A percentile compares a stretch with the other conserved stretches of the same genome.
phyloP scores from a whole-genome alignment of 2,329 filamentous ascomycete genomes.

The Ophiostoma ulmi region DNA sequence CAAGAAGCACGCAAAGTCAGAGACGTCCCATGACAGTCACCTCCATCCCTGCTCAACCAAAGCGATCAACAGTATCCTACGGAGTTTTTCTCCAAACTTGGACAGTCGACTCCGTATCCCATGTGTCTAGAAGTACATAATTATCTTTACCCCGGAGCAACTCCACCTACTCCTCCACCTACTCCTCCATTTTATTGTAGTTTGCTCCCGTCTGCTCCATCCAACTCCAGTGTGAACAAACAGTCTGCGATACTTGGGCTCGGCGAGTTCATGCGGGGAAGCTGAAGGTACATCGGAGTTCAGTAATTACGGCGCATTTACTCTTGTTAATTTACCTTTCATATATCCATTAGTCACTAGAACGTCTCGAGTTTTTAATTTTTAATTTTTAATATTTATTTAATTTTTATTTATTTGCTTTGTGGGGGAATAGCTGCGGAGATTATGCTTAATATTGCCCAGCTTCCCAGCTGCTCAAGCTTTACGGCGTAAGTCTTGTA shows the following conservation, averaged over 20 bases:
- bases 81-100: constrained; percentile 13
- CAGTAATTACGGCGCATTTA: background rate
- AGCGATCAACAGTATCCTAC: constrained; percentile 4
- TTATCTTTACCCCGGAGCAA: constrained; percentile 14
- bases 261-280: constrained; percentile 11
- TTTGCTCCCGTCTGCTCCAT: background rate
- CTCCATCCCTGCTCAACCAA: background rate
- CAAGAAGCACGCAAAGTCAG: background rate
- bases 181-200: background rate
- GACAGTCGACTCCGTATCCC: constrained; percentile 12
- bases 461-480: constrained; percentile 12
- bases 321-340: background rate
- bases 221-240: background rate
- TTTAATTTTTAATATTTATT: too few relatives aligned
- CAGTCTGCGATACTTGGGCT: constrained; percentile 13
- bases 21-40: background rate
- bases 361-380: background rate
- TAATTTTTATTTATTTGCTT: background rate
- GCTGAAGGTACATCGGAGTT: background rate
- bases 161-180: background rate
- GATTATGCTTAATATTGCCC: background rate
- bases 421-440: constrained; percentile 1
- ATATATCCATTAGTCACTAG: background rate
- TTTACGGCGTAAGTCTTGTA: constrained; percentile 11
- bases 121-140: background rate